Conservation (phyloP, 331 rosid genomes). For the Cydonia oblonga region DNA sequence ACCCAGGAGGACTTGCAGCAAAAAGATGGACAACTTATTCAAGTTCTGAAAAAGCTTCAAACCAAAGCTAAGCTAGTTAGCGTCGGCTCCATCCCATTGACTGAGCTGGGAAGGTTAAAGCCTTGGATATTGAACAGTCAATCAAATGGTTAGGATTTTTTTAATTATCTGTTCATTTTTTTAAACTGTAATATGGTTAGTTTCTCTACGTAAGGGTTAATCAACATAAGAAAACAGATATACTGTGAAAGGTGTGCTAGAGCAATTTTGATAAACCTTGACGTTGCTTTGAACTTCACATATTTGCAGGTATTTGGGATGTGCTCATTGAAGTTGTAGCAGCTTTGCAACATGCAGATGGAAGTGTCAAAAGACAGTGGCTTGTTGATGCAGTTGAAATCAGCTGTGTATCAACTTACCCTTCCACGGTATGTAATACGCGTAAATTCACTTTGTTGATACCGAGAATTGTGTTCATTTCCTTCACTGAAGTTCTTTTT, state of each 20-base stretch:
- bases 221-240: background rate
- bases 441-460: background rate
- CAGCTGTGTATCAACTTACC: constrained; percentile 69
- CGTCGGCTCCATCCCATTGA: constrained; percentile 46
- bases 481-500: background rate
- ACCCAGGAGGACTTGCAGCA: constrained; percentile 41
- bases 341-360: constrained; percentile 69
- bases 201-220: background rate
- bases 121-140: constrained; percentile 49
- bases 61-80: constrained; percentile 62
- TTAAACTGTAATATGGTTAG: background rate
- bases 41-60: constrained; percentile 46
- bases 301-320: constrained; percentile 64
- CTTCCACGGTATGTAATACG: constrained; percentile 61
- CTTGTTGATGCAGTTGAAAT: constrained; percentile 68
- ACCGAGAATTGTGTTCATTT: background rate
- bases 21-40: constrained; percentile 21
- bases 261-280: too few species aligned
- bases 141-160: constrained; percentile 41
- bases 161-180: background rate
- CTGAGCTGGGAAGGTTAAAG: constrained; percentile 71
- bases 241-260: background rate
- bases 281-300: background rate
- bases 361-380: constrained; percentile 69
- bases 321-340: constrained; percentile 63